Conservation (phyloP, 2,329 filamentous ascomycete species). For the Calonectria leucothoes region DNA sequence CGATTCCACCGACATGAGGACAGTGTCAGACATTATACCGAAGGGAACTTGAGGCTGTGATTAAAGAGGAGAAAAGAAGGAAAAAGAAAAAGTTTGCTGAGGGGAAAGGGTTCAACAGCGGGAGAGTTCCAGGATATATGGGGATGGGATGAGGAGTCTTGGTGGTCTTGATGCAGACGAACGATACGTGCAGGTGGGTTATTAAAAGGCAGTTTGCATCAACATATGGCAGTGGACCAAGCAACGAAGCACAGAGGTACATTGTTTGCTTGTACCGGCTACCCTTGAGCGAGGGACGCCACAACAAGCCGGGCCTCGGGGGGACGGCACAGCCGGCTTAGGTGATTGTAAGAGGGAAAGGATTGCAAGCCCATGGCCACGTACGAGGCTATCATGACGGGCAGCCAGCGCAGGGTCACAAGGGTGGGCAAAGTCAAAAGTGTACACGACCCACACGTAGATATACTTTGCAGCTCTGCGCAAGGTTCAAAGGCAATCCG, state of each 20-base stretch:
- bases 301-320: background rate
- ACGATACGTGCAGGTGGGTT: background rate
- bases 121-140: background rate
- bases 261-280: background rate
- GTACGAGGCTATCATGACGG: slow-evolving; percentile 53
- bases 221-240: background rate
- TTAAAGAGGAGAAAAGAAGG: background rate
- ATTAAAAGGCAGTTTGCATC: background rate
- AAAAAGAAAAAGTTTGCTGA: background rate
- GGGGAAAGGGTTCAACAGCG: background rate
- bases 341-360: background rate
- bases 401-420: slow-evolving; percentile 33
- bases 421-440: background rate
- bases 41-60: background rate
- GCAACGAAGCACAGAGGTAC: background rate
- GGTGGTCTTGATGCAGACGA: background rate
- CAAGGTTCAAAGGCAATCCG: background rate
- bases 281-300: background rate
- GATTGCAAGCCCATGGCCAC: background rate
- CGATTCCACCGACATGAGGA: background rate
- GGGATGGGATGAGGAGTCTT: background rate
- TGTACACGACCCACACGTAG: background rate
- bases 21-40: background rate
- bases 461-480: background rate
- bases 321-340: background rate